These are phyloP conservation scores for Globisporangium sylvaticum DNA, from an alignment of 352 stramenopile species.

Conservation along the genomic window DNA sequence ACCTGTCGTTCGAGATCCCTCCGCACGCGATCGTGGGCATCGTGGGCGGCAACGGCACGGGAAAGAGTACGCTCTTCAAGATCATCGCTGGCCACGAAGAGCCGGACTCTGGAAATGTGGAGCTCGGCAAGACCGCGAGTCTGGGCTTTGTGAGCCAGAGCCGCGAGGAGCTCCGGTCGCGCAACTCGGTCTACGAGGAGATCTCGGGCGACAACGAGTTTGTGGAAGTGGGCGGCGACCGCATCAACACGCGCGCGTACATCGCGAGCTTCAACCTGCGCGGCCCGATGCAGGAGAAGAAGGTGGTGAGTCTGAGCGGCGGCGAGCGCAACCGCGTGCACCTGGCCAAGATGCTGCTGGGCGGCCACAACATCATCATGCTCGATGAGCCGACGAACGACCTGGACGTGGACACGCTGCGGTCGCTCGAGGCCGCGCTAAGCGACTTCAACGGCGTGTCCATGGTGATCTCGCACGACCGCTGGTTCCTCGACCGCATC, in stretches of 20 bases:
- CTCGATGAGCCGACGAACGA: slow-evolving; percentile 88
- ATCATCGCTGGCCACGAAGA: slow-evolving; percentile 92
- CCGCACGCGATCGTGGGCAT: slow-evolving; percentile 96
- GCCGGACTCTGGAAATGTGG: slow-evolving; percentile 72
- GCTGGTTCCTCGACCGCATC: slow-evolving; percentile 94
- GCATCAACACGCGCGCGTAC: slow-evolving; percentile 81
- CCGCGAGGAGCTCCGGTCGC: slow-evolving; percentile 61
- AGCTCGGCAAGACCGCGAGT: slow-evolving; percentile 75
- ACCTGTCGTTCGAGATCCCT: slow-evolving; percentile 93
- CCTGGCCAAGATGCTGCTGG: slow-evolving; percentile 81
- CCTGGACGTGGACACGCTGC: slow-evolving; percentile 80
- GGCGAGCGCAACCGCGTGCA: slow-evolving; percentile 86
- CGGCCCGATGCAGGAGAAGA: slow-evolving; percentile 84
- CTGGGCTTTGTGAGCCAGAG: slow-evolving; percentile 78
- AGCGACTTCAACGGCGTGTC: slow-evolving; percentile 89
- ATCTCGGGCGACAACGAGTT: slow-evolving; percentile 87
- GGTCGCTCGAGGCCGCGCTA: slow-evolving; percentile 86
- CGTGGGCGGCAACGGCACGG: slow-evolving; percentile 96
- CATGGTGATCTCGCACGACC: slow-evolving; percentile 95
- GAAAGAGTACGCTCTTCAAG: slow-evolving; percentile 96
- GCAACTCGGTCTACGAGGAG: slow-evolving; percentile 77
- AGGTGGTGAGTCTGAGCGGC: slow-evolving; percentile 67
- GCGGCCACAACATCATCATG: slow-evolving; percentile 85
- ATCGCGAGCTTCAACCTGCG: slow-evolving; percentile 86
- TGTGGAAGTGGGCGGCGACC: slow-evolving; percentile 65